Percentiles rank a stretch among this genome's conserved stretches.
Conservation (phyloP, 2,329 filamentous ascomycete genomes). For the Daldinia sp. region DNA sequence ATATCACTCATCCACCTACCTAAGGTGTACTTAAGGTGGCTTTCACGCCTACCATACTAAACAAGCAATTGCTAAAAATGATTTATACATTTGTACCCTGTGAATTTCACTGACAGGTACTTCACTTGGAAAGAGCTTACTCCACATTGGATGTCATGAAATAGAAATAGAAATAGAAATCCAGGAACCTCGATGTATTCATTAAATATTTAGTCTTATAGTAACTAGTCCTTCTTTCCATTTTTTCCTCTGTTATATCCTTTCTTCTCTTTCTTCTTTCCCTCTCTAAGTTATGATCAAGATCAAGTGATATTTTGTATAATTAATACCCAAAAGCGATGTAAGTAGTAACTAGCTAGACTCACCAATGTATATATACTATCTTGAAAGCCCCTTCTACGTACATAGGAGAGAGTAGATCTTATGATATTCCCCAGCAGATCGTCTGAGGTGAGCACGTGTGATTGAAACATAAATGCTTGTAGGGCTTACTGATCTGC, state of each 20-base stretch:
- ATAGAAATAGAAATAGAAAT: not conserved
- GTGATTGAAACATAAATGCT: slow-evolving; percentile 29
- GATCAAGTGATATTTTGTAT: no score
- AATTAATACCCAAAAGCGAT: no score
- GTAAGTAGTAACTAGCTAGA: no score
- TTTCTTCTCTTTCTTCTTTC: no score
- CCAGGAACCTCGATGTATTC: no score
- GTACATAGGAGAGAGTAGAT: not conserved
- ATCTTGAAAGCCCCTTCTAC: not conserved
- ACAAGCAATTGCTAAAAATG: not conserved
- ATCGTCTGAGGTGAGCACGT: slow-evolving; percentile 27
- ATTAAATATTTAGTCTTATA: no score
- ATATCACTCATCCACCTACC: not conserved
- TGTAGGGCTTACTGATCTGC: slow-evolving; percentile 17
- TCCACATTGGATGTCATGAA: not conserved
- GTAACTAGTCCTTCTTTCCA: no score
- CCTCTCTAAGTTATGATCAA: no score
- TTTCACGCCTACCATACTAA: not conserved
- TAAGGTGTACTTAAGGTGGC: no score
- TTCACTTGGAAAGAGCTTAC: not conserved
- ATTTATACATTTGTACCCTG: not conserved
- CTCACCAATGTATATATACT: no score
- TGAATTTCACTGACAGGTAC: not conserved
- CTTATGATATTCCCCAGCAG: slow-evolving; percentile 5
- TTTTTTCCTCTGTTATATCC: no score